Evolutionary conservation across 805 yeast genomes (phyloP), one percentile per base, ranked within the genome.

Genomic region (Saturnispora diversa): DNA sequence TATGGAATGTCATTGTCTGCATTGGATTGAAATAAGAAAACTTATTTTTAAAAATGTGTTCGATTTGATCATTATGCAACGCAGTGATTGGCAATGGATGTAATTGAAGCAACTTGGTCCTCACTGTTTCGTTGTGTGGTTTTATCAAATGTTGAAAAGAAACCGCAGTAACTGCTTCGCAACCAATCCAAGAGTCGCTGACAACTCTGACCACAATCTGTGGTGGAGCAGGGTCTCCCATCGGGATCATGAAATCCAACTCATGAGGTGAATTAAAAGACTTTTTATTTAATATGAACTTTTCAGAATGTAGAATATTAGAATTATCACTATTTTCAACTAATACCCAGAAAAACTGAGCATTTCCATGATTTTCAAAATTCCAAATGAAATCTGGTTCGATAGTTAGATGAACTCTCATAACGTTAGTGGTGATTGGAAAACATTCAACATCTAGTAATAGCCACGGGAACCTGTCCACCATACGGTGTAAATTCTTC

Each of bases 1-100:
- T 75, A 55, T 88, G 95, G 64, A 92, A 92, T 0, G 82, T 74
- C 97, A 90, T 90, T 0, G 97, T 90, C 62, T 92, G 98, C 96
- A 92, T 88, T 4, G 98, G 97, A 56, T 92, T 92, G 70, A 92
- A 92, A 61, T 84, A 90, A 42, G 74, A 74, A 66, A 92, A 92
- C 50, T 70, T 76, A 6, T 58, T 44, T 4, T 68, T 63, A 56
- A 92, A 92, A 31, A 88, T 77, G 4, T 65, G 54, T 55, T 88
- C 95, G 33, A 85, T 60, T 12, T 68, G 65, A 1, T 70, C 62
- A 54, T 87, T 70, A 42, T 86, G 84, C 24, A 90, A 65, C 0
- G 97, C 97, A 0, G 80, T 61, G 0, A 80, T 66, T 0, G 97
- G 97, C 24, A 92, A 66, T 1, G 98, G 98, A 44, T 87, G 87